Evolutionary conservation across 2,329 filamentous ascomycete genomes (phyloP), one percentile per base, ranked within the genome.

Genomic region (Aureobasidium sp.): DNA sequence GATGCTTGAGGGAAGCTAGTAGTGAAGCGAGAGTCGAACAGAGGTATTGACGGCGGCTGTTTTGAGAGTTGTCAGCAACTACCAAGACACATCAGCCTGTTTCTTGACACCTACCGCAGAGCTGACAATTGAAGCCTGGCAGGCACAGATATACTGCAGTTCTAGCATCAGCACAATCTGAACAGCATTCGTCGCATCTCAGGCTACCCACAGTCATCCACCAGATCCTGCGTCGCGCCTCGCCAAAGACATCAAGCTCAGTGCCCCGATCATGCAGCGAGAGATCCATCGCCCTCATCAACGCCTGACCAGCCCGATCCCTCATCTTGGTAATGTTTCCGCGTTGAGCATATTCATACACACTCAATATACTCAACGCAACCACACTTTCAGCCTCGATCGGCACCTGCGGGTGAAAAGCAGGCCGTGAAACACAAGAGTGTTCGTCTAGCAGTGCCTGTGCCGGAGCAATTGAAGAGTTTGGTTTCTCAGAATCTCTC

Each of bases 281-380:
- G 27, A 79, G 66, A 36, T 74, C 75, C 73, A 81, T 78, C 8
- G 79, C 79, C 17, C 75, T 68, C 63, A 79, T 72, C 41, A 82
- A 66, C 3, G 80, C 80, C 62, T 80, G 76, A 0, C 78, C 78
- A 0, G 79, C 76, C 58, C 80, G 73, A 62, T 74, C 76, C 60
- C 76, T 73, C 79, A 82, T 81, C 68, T 81, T 82, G 64, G 78
- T 78, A 64, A 82, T 69, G 65, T 82, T 82, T 0, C 80, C 80
- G 6, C 80, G 73, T 63, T 82, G 80, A 0, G 78, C 76, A 68
- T 82, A 82, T 68, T 82, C 80, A 66, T 82, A 82, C 5, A 80
- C 74, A 65, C 78, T 80, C 2, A 82, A 69, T 14, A 82, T 66
- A 53, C 79, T 71, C 37, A 82, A 70, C 2, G 80, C 78, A 34